phyloP scores from a whole-genome alignment of 2,329 filamentous ascomycete genomes.

The Epichloe coenophiala region DNA sequence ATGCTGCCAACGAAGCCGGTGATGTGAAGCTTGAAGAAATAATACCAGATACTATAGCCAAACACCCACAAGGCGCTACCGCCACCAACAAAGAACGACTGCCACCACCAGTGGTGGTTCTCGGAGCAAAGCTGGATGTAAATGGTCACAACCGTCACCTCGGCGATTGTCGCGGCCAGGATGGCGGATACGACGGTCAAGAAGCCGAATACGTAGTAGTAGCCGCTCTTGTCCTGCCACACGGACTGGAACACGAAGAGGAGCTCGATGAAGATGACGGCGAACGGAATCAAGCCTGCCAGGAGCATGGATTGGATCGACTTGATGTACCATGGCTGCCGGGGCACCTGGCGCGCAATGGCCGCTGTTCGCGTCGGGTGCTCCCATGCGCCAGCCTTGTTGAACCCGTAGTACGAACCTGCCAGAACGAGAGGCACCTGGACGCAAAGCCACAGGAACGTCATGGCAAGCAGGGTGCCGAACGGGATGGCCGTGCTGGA shows the following conservation, averaged over 20 bases:
- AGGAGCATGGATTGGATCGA: slow-evolving; percentile 51
- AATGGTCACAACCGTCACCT: slow-evolving; percentile 71
- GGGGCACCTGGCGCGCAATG: slow-evolving; percentile 61
- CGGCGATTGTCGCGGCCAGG: slow-evolving; percentile 62
- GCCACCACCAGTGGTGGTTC: slow-evolving; percentile 91
- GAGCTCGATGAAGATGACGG: slow-evolving; percentile 77
- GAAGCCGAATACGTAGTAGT: slow-evolving; percentile 88
- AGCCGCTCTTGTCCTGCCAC: slow-evolving; percentile 83
- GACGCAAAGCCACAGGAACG: slow-evolving; percentile 71
- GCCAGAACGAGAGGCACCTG: slow-evolving; percentile 75
- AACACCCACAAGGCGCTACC: slow-evolving; percentile 73
- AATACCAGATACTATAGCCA: slow-evolving; percentile 73
- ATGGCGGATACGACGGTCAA: slow-evolving; percentile 60
- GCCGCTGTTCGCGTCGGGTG: slow-evolving; percentile 67
- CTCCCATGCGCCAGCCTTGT: slow-evolving; percentile 54
- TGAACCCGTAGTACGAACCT: slow-evolving; percentile 66
- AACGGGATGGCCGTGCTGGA: slow-evolving; percentile 82
- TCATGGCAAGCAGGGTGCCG: slow-evolving; percentile 57
- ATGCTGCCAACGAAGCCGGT: slow-evolving; percentile 65
- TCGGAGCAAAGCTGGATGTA: slow-evolving; percentile 75
- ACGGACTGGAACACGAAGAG: slow-evolving; percentile 77
- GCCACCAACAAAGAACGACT: slow-evolving; percentile 68
- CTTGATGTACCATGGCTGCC: slow-evolving; percentile 61
- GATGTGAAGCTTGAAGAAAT: slow-evolving; percentile 66
- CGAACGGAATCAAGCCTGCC: slow-evolving; percentile 69